Evolutionary conservation across 116 monocot species (phyloP).

Genomic region (Zostera marina): DNA sequence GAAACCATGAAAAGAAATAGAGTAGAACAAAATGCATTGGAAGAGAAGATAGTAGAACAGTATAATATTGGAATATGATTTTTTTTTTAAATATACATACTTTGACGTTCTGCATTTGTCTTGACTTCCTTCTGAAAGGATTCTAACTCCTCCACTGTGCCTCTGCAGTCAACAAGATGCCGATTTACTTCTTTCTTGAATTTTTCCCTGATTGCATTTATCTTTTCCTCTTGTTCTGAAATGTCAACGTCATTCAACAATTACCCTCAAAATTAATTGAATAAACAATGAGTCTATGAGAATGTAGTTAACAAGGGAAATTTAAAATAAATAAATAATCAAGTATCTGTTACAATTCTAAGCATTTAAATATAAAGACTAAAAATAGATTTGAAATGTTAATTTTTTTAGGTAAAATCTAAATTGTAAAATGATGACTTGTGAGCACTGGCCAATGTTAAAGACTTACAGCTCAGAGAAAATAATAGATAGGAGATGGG

Average conservation of each 20-base stretch:
- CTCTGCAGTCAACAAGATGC: conserved; percentile 44
- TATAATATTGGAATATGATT: not conserved
- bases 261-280: not conserved
- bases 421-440: no score
- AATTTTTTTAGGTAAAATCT: no score
- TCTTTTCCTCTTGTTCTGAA: conserved; percentile 50
- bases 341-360: no score
- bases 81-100: conserved; percentile 16
- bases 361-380: no score
- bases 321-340: no score
- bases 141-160: conserved; percentile 51
- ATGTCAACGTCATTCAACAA: not conserved
- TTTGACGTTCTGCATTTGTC: conserved; percentile 47
- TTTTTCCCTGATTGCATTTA: conserved; percentile 47
- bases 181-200: conserved; percentile 64
- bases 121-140: conserved; percentile 52
- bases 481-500: no score
- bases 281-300: not conserved
- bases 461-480: no score
- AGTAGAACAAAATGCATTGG: not conserved
- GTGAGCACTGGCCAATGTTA: no score
- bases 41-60: not conserved
- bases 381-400: no score
- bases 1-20: not conserved
- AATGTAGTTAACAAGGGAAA: not conserved